Evolutionary conservation across 192 early-diverging fungal genomes (phyloP).

Genomic region (Entomortierella lignicola): DNA sequence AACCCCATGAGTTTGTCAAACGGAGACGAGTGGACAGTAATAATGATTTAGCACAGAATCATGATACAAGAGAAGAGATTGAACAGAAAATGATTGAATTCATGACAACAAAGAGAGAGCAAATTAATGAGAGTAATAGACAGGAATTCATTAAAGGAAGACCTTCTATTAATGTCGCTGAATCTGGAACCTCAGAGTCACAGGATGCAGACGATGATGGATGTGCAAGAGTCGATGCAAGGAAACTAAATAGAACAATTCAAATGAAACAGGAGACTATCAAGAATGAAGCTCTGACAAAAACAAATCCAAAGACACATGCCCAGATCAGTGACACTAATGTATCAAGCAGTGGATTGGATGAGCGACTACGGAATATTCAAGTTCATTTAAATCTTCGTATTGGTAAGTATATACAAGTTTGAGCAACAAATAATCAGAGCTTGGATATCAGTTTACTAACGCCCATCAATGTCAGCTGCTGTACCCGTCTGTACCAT

Average conservation of each 20-base stretch:
- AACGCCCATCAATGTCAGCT: conserved; percentile 4
- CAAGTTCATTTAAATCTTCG: conserved; percentile 78
- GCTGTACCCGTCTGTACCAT: conserved; percentile 53
- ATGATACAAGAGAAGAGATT: conserved; percentile 58
- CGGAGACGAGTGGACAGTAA: conserved; percentile 33
- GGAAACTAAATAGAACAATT: conserved; percentile 77
- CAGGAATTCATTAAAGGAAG: conserved; percentile 67
- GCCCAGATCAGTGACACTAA: conserved; percentile 48
- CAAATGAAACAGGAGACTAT: conserved; percentile 82
- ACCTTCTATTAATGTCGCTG: conserved; percentile 8
- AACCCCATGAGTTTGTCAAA: conserved; percentile 27
- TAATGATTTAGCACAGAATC: conserved; percentile 49
- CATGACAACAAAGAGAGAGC: conserved; percentile 62
- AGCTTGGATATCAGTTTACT: not conserved
- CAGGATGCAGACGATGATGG: conserved; percentile 24
- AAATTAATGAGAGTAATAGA: conserved; percentile 72
- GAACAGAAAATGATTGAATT: conserved; percentile 62
- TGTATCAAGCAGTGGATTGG: conserved; percentile 51
- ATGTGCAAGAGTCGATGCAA: conserved; percentile 81
- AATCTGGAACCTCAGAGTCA: conserved; percentile 6
- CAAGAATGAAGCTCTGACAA: conserved; percentile 67
- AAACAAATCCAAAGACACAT: conserved; percentile 23
- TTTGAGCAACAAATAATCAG: not conserved
- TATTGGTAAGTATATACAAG: conserved; percentile 59
- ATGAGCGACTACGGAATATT: conserved; percentile 77